Percentiles rank a stretch among this genome's conserved stretches.
Evolutionary conservation across 2,329 filamentous ascomycete species (phyloP).

Genomic region (Hypoxylon sp.): DNA sequence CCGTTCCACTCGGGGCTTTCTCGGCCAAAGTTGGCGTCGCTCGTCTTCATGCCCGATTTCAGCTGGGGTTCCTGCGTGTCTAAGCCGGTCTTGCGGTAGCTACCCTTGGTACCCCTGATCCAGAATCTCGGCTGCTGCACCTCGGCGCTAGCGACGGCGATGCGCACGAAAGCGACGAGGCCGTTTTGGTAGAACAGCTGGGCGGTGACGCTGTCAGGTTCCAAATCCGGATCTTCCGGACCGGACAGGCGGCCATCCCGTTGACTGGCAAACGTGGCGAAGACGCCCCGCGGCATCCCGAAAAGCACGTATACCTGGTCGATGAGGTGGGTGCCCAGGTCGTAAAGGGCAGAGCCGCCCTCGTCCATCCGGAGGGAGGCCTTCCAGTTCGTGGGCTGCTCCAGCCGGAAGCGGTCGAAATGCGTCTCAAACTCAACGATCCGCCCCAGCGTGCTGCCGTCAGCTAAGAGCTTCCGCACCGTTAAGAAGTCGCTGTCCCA

Average conservation of each 20-base stretch:
- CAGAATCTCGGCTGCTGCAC: constrained; percentile 76
- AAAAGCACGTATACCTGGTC: constrained; percentile 78
- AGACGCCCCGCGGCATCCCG: constrained; percentile 72
- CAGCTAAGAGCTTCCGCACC: constrained; percentile 66
- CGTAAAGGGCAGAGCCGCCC: constrained; percentile 74
- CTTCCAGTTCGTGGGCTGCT: constrained; percentile 72
- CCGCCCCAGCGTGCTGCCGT: constrained; percentile 69
- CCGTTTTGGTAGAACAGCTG: constrained; percentile 71
- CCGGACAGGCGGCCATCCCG: constrained; percentile 54
- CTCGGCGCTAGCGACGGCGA: constrained; percentile 73
- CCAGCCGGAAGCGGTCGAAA: constrained; percentile 77
- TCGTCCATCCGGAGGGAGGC: constrained; percentile 62
- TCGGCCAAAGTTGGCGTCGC: constrained; percentile 69
- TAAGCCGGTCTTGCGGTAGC: constrained; percentile 74
- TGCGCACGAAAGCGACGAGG: constrained; percentile 73
- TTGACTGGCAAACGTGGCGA: constrained; percentile 72
- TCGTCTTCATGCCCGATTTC: constrained; percentile 66
- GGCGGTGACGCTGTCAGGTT: constrained; percentile 67
- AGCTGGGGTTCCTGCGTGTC: constrained; percentile 81
- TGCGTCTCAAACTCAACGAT: constrained; percentile 81
- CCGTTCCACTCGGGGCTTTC: constrained; percentile 68
- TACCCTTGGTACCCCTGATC: constrained; percentile 77
- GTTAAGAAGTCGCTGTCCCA: constrained; percentile 83
- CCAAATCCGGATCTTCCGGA: constrained; percentile 50
- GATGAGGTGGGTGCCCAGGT: constrained; percentile 78